Evolutionary conservation across 1,139 yeast species (phyloP).

Genomic region (Arxiozyma slooffiae): DNA sequence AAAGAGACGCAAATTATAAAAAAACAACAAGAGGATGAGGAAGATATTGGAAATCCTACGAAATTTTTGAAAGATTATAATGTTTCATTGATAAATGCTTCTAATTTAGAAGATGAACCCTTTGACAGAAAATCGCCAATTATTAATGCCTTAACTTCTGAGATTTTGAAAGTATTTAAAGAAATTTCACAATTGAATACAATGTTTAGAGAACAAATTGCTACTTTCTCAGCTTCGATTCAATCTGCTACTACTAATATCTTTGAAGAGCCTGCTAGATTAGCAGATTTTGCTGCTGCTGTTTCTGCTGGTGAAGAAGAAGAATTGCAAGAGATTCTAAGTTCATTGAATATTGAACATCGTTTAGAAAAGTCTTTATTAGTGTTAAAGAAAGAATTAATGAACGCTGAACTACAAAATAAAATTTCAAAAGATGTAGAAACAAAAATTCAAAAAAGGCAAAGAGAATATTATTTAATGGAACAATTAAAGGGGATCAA

Average conservation of each 20-base stretch:
- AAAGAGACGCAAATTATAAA: conserved; percentile 7
- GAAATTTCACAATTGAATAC: conserved; percentile 51
- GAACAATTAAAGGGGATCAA: conserved; percentile 70
- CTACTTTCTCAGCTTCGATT: conserved; percentile 61
- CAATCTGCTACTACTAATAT: conserved; percentile 56
- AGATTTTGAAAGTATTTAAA: conserved; percentile 53
- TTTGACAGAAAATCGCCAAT: conserved; percentile 68
- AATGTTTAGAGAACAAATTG: conserved; percentile 56
- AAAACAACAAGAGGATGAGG: conserved; percentile 23
- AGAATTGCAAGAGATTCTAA: conserved; percentile 62
- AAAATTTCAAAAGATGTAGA: conserved; percentile 60
- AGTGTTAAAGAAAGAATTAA: conserved; percentile 70
- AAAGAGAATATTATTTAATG: conserved; percentile 54
- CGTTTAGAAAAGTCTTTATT: conserved; percentile 70
- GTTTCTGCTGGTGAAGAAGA: conserved; percentile 60
- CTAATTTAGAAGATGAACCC: conserved; percentile 62
- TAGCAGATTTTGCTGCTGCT: conserved; percentile 74
- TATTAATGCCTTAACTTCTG: conserved; percentile 62
- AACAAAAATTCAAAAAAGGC: conserved; percentile 55
- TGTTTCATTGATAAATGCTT: conserved; percentile 62
- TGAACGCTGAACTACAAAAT: conserved; percentile 56
- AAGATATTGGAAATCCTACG: conserved; percentile 38
- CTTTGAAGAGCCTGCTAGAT: conserved; percentile 61
- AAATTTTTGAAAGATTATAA: conserved; percentile 55
- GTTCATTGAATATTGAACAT: conserved; percentile 59